Percentiles rank a stretch among this genome's conserved stretches.
Evolutionary conservation across 768 basidiomycete species (phyloP).

Genomic region (Tulasnella sp.): DNA sequence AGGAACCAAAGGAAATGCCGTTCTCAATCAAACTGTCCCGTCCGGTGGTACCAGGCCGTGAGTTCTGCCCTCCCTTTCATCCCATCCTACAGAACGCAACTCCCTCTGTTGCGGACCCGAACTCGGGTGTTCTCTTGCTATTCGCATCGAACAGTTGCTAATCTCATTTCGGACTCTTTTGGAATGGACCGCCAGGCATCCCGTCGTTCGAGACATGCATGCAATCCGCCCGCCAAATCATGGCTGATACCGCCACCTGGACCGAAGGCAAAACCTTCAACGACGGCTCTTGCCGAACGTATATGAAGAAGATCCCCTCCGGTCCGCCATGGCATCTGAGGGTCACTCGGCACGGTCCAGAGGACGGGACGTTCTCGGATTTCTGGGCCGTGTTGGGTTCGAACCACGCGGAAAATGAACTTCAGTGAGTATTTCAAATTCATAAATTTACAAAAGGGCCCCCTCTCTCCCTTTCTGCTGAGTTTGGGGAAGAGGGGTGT

Average conservation of each 20-base stretch:
- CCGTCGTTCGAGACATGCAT: conserved; percentile 28
- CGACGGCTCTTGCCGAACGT: conserved; percentile 26
- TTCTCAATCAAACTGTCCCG: conserved; percentile 23
- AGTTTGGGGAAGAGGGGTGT: not conserved
- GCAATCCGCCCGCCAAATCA: conserved; percentile 6
- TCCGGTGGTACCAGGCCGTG: conserved; percentile 16
- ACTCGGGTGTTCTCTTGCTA: too few relatives aligned
- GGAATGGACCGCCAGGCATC: conserved; percentile 1
- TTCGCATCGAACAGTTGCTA: too few relatives aligned
- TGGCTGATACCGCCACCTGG: conserved; percentile 22
- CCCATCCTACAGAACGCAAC: not conserved
- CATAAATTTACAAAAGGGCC: too few relatives aligned
- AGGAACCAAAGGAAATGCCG: not conserved
- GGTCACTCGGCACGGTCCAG: conserved; percentile 24
- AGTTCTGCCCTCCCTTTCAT: not conserved
- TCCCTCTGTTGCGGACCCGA: not conserved
- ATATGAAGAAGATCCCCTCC: conserved; percentile 15
- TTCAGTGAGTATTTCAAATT: not conserved
- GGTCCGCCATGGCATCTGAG: conserved; percentile 24
- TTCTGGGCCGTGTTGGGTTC: conserved; percentile 23
- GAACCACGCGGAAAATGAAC: conserved; percentile 20
- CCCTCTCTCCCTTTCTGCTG: not conserved
- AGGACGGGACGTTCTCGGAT: conserved; percentile 19
- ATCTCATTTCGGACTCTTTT: not conserved
- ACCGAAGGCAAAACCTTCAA: conserved; percentile 27